Percentiles rank a stretch among this genome's conserved stretches.
Evolutionary conservation across 2,329 filamentous ascomycete genomes (phyloP).

Genomic region (Gnomoniopsis sp.): DNA sequence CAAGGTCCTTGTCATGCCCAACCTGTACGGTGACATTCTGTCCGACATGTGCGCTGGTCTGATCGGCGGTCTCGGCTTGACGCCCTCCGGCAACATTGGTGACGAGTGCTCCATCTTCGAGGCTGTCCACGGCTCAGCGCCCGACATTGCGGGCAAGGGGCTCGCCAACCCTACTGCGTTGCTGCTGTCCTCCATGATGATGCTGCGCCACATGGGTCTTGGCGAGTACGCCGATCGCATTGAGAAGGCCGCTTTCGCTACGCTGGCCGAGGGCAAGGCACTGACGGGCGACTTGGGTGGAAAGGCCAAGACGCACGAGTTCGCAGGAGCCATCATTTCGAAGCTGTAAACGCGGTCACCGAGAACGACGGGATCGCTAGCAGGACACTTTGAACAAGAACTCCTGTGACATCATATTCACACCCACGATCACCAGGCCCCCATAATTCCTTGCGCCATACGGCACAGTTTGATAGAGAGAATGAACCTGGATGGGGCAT

Average conservation of each 20-base stretch:
- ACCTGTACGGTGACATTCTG: slow-evolving; percentile 98
- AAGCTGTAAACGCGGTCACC: slow-evolving; percentile 47
- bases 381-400: not conserved
- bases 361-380: not conserved
- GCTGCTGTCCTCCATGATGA: slow-evolving; percentile 96
- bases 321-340: slow-evolving; percentile 83
- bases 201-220: slow-evolving; percentile 97
- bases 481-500: not conserved
- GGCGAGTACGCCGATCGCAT: slow-evolving; percentile 81
- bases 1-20: slow-evolving; percentile 97
- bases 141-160: slow-evolving; percentile 92
- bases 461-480: not conserved
- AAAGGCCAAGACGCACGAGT: slow-evolving; percentile 94
- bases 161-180: slow-evolving; percentile 97
- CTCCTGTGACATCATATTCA: not conserved
- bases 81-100: slow-evolving; percentile 97
- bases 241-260: slow-evolving; percentile 92
- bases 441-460: not conserved
- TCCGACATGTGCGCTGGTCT: slow-evolving; percentile 99
- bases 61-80: slow-evolving; percentile 95
- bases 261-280: slow-evolving; percentile 90
- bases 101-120: slow-evolving; percentile 99
- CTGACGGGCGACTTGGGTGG: slow-evolving; percentile 96
- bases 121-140: slow-evolving; percentile 95
- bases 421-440: not conserved